Base-by-base conservation (phyloP, 2,329 filamentous ascomycete genomes). In the Sphaerulina populicola region DNA sequence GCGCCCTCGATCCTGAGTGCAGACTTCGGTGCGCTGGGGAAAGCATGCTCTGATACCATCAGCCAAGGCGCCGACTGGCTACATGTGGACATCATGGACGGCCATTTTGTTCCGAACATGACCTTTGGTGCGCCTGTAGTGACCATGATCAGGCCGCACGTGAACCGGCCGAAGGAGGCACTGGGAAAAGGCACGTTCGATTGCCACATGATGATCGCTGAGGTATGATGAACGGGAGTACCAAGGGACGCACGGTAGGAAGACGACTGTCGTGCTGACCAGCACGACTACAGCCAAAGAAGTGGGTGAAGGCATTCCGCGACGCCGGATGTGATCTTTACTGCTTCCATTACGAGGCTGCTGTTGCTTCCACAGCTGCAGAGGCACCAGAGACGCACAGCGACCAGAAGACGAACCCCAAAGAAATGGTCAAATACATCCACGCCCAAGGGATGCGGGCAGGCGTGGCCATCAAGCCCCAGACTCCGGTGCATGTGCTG, bases 161-260 rank as follows among this genome's bases (percentile, higher is more conserved):
- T 98, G 63, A 83, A 88, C 51, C 77, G 78, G 60, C 90, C 89
- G 2, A 76, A 76, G 37, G 74, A 78, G 46, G 78, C 78, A 31
- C 76, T 85, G 60, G 89, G 86, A 47, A 86, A 83, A 62, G 93
- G 93, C 56, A 97, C 91, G 11, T 98, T 98, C 69, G 93, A 98
- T 72, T 98, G 93, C 78, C 93, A 98, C 73, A 97, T 98, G 93
- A 98, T 98, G 93, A 94, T 98, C 67, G 83, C 88, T 64, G 91
- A 98, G 85, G 88, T 91, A 77, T 61, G 72, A 40, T 39, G 18
- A 31, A 36, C 7, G 40, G 23, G 30, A 18, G 18, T 18, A 30
- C 11, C 44, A 23, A 9, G 30, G 10, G 38, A 12, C n/a, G 29
- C n/a, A 48, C 36, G 15, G 23, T 42, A 33, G 47, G 42, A 43